Percentiles rank a stretch among this genome's conserved stretches.
Evolutionary conservation across 768 basidiomycete genomes (phyloP).

Genomic region (Rhodocollybia butyracea): DNA sequence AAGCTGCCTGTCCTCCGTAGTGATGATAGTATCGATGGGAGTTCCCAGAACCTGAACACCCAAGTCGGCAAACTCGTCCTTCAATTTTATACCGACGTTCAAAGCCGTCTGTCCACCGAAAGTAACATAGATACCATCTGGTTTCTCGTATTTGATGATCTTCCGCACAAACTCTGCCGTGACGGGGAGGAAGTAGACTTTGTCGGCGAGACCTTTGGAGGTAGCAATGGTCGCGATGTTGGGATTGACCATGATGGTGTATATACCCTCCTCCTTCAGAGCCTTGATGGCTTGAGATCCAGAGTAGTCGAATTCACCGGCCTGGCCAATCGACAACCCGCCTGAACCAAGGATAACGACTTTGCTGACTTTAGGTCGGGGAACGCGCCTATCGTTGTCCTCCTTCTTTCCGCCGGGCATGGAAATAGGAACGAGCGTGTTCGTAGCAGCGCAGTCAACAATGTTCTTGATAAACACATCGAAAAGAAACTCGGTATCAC

Average conservation of each 20-base stretch:
- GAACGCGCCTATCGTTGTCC: conserved; percentile 74
- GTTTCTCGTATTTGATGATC: conserved; percentile 98
- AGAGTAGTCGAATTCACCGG: conserved; percentile 99
- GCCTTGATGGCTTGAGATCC: conserved; percentile 99
- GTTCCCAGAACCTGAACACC: conserved; percentile 95
- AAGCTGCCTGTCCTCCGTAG: conserved; percentile 92
- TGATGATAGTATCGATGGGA: conserved; percentile 95
- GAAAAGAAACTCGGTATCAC: conserved; percentile 98
- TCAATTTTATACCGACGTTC: conserved; percentile 95
- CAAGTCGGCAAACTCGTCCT: conserved; percentile 89
- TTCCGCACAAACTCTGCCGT: conserved; percentile 97
- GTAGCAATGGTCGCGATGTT: conserved; percentile 99
- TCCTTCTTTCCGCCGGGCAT: conserved; percentile 80
- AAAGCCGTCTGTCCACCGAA: conserved; percentile 98
- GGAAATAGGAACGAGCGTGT: conserved; percentile 50
- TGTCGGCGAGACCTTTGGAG: conserved; percentile 96
- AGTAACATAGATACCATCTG: conserved; percentile 97
- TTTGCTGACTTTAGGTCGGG: conserved; percentile 79
- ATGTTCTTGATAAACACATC: conserved; percentile 94
- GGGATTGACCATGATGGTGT: conserved; percentile 97
- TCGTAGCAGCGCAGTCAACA: conserved; percentile 63
- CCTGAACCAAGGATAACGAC: conserved; percentile 97
- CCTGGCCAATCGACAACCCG: conserved; percentile 96
- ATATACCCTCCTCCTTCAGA: conserved; percentile 97
- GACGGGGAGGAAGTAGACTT: conserved; percentile 98